Base-by-base conservation (phyloP, 148 eudicot species). In the Arctostaphylos glauca region DNA sequence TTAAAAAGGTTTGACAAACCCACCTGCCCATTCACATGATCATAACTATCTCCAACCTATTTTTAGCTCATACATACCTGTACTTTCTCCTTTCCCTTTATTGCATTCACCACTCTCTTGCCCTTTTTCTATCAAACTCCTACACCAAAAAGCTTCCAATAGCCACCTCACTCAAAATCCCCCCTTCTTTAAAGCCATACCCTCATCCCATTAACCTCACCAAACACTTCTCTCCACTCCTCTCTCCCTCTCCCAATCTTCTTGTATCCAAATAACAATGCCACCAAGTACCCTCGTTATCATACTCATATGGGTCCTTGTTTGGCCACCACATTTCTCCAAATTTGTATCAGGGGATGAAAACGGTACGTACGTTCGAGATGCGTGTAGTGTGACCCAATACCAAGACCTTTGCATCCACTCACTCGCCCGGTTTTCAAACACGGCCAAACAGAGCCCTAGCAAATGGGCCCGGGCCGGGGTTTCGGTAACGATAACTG, bases 351-450 rank as follows among this genome's bases (percentile, higher is more conserved):
- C 77, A 3, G 80, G 84, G 53, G 38, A 46, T 14, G 2, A 2
- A 9, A 80, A 68, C 6, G 38, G 80, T 55, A 77, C 53, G 18
- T 94, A 92, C 78, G 87, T 91, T 47, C 82, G 78, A 75, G 90
- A 93, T 41, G 96, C 95, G 8, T 94, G 98, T 60, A 89, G 86
- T 3, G 95, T 93, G 70, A 93, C 96, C 15, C 84, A 43, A 4
- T 93, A 93, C 85, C 90, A 64, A 10, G 84, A 85, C 80, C 31
- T 90, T 41, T 94, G 98, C 84, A 83, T 91, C 76, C 88, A 82
- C 54, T 82, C 91, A 21, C 88, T 94, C 21, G 55, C 96, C 2
- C 73, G 92, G 15, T 94, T 86, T 79, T 91, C 96, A 7, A 83
- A 67, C 73, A 75, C 81, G 31, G 98, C 98, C 60, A 88, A 71